Evolutionary conservation across 805 yeast genomes (phyloP).

Genomic region (Ogataea degrootiae): DNA sequence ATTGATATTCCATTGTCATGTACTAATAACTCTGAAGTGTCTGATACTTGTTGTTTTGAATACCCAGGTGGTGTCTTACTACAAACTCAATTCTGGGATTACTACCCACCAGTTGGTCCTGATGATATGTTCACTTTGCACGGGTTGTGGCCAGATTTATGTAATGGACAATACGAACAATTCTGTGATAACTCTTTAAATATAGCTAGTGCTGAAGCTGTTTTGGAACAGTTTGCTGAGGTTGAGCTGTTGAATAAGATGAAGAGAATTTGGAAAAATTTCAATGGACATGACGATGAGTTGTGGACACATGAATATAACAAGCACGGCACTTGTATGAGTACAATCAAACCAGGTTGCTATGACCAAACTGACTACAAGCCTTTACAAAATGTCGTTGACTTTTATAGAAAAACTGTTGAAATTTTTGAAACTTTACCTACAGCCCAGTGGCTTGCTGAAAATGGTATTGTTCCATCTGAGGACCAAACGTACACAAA

Average conservation of each 20-base stretch:
- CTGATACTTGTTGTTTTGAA: constrained; percentile 78
- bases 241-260: constrained; percentile 51
- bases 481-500: constrained; percentile 50
- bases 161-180: constrained; percentile 78
- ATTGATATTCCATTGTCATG: constrained; percentile 57
- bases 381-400: constrained; percentile 49
- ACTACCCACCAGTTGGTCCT: constrained; percentile 69
- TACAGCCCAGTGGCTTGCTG: constrained; percentile 61
- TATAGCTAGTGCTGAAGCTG: constrained; percentile 44
- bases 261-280: constrained; percentile 67
- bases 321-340: constrained; percentile 91
- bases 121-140: constrained; percentile 70
- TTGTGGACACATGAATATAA: constrained; percentile 92
- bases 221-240: constrained; percentile 44
- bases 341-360: constrained; percentile 70
- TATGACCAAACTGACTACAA: constrained; percentile 37
- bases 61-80: constrained; percentile 79
- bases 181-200: constrained; percentile 64
- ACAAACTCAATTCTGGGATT: constrained; percentile 93
- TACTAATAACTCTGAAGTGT: constrained; percentile 45
- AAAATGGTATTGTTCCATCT: constrained; percentile 70
- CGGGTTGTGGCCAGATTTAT: constrained; percentile 86
- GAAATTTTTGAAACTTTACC: constrained; percentile 55
- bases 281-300: constrained; percentile 58
- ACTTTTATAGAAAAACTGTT: constrained; percentile 61